Evolutionary conservation across 2,329 filamentous ascomycete species (phyloP).

Genomic region (Esteya vermicola): DNA sequence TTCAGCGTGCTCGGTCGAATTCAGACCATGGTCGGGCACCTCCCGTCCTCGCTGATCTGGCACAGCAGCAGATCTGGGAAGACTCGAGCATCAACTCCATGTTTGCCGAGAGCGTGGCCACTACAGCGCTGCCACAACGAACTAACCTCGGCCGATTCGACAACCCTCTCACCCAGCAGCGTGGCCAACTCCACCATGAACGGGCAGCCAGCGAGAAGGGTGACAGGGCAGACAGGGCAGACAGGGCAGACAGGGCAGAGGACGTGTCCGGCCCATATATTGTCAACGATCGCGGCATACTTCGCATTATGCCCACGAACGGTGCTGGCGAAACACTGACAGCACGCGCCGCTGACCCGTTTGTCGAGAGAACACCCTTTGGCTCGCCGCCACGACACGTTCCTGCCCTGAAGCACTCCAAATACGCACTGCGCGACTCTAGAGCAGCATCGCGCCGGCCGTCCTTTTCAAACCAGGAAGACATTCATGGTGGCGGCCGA

Average conservation of each 20-base stretch:
- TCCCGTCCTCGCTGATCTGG: conserved; percentile 7
- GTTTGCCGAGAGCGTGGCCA: conserved; percentile 10
- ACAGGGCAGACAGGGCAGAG: conserved; percentile 1
- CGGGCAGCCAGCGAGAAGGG: conserved; percentile 8
- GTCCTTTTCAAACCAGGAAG: conserved; percentile 8
- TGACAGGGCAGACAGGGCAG: not conserved
- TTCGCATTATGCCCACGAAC: conserved; percentile 18
- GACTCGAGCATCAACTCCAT: conserved; percentile 21
- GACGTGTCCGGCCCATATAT: too few species aligned
- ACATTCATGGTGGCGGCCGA: conserved; percentile 5
- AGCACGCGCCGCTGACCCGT: conserved; percentile 14
- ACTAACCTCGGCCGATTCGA: conserved; percentile 5
- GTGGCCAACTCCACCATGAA: conserved; percentile 7
- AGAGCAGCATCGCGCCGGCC: conserved; percentile 13
- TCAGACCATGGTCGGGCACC: conserved; percentile 12
- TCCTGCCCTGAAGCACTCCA: conserved; percentile 16
- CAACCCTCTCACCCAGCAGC: conserved; percentile 10
- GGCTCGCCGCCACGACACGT: conserved; percentile 15
- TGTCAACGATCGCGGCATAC: conserved; percentile 22
- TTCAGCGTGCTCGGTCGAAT: conserved; percentile 9
- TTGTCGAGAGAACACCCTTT: conserved; percentile 12
- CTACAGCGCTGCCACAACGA: conserved; percentile 2
- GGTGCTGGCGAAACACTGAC: conserved; percentile 7
- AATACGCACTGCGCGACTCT: conserved; percentile 25
- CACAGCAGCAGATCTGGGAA: conserved; percentile 19